Base-by-base conservation (phyloP, 2,329 filamentous ascomycete species). In the Mycocentrospora acerina region DNA sequence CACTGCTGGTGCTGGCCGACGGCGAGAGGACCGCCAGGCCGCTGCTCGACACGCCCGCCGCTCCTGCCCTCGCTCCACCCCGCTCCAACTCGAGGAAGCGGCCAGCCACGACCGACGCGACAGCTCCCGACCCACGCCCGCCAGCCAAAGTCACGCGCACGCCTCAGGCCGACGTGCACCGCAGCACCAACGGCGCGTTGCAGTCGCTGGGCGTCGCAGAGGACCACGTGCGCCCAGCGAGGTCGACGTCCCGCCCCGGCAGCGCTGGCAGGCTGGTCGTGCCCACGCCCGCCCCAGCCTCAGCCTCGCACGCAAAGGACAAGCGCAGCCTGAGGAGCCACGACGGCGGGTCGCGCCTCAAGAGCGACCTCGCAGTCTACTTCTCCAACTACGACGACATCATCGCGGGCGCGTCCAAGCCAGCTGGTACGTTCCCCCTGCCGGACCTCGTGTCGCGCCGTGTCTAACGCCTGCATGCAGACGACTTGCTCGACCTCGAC, bases 311-410 rank as follows among this genome's bases (percentile, higher is more conserved):
- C 44, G 33, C 37, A 49, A 48, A 82, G 44, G 83, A 87, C 53
- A 85, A 80, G 65, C 73, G 90, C 59, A 91, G 89, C 62, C 73
- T 96, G 64, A 81, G 91, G 47, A 95, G 89, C 35, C 87, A 94
- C 59, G 89, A 95, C 62, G 79, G 79, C 57, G 86, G 85, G 9
- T 85, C 85, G 35, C 79, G 88, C 54, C 85, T 90, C 70, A 95
- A 94, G 76, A 96, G 90, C 69, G 90, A 96, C 62, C 77, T 97
- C 45, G 85, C 90, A 25, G 80, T 82, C 32, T 97, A 95, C 70
- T 96, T 97, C 61, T 83, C 87, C 35, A 90, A 94, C 60, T 97
- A 95, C 68, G 90, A 96, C 68, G 88, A 95, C 64, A 81, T 96
- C 52, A 89, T 97, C 70, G 90, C 88, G 46, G 88, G 94, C 62